These are phyloP conservation scores for Arachis stenosperma DNA, from an alignment of 306 rosid genomes.

Conservation along the genomic window DNA sequence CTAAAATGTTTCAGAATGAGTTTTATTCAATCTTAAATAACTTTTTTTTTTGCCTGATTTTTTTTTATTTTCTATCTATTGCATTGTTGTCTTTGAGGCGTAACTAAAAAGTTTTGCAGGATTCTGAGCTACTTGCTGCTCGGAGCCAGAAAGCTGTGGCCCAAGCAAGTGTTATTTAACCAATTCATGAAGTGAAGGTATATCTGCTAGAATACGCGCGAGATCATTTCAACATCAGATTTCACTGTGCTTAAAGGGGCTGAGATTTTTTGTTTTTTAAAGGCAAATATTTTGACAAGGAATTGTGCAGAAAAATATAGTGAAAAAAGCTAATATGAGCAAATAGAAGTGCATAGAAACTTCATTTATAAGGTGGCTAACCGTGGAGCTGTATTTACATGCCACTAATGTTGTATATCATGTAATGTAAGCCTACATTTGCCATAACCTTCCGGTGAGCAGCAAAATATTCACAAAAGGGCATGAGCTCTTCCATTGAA, in stretches of 20 bases:
- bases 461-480: background rate
- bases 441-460: background rate
- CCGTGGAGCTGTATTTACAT: background rate
- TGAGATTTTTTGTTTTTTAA: background rate
- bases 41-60: constrained; percentile 5
- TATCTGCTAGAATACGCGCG: constrained; percentile 22
- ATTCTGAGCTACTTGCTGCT: constrained; percentile 64
- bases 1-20: constrained; percentile 1
- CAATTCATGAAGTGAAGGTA: constrained; percentile 25
- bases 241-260: background rate
- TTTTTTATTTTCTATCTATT: constrained; percentile 21
- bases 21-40: constrained; percentile 13
- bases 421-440: background rate
- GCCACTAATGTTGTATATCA: constrained; percentile 20
- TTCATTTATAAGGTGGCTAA: constrained; percentile 17
- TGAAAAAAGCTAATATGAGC: constrained; percentile 18
- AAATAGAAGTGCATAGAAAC: background rate
- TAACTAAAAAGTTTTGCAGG: constrained; percentile 51
- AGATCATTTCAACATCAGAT: constrained; percentile 21
- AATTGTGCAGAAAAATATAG: constrained; percentile 8
- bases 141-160: constrained; percentile 56
- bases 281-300: constrained; percentile 6
- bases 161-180: constrained; percentile 59
- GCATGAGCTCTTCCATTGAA: too few species aligned
- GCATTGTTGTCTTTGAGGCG: constrained; percentile 7